Evolutionary conservation across 139 green algal species (phyloP).

Genomic region (Chlorella sp.): DNA sequence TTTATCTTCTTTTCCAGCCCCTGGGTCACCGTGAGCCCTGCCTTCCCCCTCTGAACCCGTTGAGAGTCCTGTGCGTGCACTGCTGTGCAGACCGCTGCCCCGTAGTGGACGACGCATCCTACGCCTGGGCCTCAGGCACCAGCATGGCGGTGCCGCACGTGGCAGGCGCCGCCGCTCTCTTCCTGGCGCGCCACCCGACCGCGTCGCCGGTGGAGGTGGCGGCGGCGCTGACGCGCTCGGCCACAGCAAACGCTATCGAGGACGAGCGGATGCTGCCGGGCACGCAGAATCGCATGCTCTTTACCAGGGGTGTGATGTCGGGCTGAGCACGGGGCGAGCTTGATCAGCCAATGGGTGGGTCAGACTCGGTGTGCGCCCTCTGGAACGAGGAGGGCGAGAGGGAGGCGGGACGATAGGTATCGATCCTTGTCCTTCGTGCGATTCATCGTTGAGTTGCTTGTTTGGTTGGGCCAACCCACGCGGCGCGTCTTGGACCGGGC

Average conservation of each 20-base stretch:
- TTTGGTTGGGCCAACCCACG: too few relatives aligned
- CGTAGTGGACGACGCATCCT: constrained; percentile 37
- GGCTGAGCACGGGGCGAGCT: too few relatives aligned
- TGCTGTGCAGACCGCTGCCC: constrained; percentile 37
- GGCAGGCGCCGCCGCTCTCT: constrained; percentile 56
- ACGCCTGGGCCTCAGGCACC: constrained; percentile 62
- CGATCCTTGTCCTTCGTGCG: too few relatives aligned
- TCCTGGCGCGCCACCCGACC: constrained; percentile 30
- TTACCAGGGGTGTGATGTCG: background rate
- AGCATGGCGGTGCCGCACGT: constrained; percentile 70
- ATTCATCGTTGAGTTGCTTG: too few relatives aligned
- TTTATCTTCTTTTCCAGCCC: background rate
- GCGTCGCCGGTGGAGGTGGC: background rate
- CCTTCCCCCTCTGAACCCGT: background rate
- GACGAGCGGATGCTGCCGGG: background rate
- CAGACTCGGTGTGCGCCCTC: too few relatives aligned
- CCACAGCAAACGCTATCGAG: background rate
- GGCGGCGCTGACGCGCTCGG: background rate
- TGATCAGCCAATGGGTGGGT: too few relatives aligned
- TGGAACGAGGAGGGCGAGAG: too few relatives aligned
- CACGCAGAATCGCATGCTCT: background rate
- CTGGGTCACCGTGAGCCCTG: background rate
- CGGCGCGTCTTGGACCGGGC: too few relatives aligned
- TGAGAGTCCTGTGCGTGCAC: background rate
- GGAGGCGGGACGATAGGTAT: too few relatives aligned